These are phyloP conservation scores for Cladophialophora carrionii DNA, from an alignment of 2,329 filamentous ascomycete genomes.

Conservation along the genomic window DNA sequence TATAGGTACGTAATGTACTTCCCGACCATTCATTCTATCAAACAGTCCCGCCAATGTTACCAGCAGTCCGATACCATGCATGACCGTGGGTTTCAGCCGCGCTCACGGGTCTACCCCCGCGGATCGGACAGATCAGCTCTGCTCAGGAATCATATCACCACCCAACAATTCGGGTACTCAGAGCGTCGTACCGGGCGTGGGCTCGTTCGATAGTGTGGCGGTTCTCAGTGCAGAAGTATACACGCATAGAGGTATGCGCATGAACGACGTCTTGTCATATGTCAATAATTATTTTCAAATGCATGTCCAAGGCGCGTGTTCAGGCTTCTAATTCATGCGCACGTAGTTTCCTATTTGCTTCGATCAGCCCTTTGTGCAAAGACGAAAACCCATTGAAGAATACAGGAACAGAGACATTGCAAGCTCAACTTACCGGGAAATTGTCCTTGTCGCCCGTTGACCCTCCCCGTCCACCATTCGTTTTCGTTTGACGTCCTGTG, in stretches of 20 bases:
- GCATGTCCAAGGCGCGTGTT: not conserved
- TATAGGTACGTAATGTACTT: conserved; percentile 1
- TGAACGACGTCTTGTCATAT: not conserved
- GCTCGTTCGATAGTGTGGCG: not conserved
- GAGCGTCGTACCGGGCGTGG: not conserved
- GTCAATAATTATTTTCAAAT: not conserved
- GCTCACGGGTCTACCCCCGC: not conserved
- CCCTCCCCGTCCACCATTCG: conserved; percentile 92
- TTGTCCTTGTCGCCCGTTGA: conserved; percentile 80
- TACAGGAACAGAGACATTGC: not conserved
- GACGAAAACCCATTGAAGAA: not conserved
- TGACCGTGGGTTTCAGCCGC: not conserved
- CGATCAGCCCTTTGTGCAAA: not conserved
- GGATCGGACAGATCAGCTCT: not conserved
- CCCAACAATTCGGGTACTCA: not conserved
- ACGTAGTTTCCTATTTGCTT: conserved; percentile 46
- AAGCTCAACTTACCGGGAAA: conserved; percentile 75
- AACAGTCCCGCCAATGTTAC: not conserved
- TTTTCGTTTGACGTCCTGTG: conserved; percentile 84
- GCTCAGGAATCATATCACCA: not conserved
- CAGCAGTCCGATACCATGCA: not conserved
- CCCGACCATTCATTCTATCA: not conserved
- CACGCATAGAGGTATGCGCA: not conserved
- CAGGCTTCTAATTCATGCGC: conserved; percentile 44
- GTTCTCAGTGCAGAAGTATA: not conserved